Base-by-base conservation (phyloP, 2,329 filamentous ascomycete genomes). In the Verticillium tricorpus region DNA sequence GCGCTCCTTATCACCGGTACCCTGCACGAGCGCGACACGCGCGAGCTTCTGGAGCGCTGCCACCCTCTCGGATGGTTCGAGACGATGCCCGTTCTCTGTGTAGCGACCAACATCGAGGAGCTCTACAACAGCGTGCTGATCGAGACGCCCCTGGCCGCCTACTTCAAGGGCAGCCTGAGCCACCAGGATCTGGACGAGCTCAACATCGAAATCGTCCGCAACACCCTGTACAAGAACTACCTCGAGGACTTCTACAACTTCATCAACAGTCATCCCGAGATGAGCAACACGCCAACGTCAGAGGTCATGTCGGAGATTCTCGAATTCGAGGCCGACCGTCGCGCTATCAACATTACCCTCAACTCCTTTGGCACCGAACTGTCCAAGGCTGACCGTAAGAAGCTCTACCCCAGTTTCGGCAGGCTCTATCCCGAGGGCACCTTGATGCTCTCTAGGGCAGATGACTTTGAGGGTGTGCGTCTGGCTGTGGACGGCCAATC, bases 191-290 rank as follows among this genome's bases (percentile, higher is more conserved):
- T 99, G 58, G 95, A 99, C 77, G 96, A 99, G 81, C 83, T 99
- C 71, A 99, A 99, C 80, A 99, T 99, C 70, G 95, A 99, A 80
- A 99, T 99, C 76, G 91, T 99, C 62, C 90, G 96, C 66, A 99
- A 99, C 78, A 99, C 93, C 0, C 83, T 99, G 39, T 99, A 98
- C 84, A 99, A 99, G 85, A 98, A 98, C 82, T 99, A 99, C 74
- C 85, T 99, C 8, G 95, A 99, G 75, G 95, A 98, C 74, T 99
- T 99, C 76, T 87, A 98, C 80, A 85, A 90, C 67, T 99, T 97
- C 75, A 90, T 98, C 77, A 97, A 94, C 78, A 90, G 89, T 11
- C 86, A 97, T 72, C 82, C 93, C 0, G 94, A 96, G 52, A 90
- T 98, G 78, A 83, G 85, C 40, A 91, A 92, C 40, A 96, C 93